Percentiles rank a stretch among this genome's conserved stretches.
These are phyloP conservation scores for Phaffomyces opuntiae DNA, from an alignment of 805 yeast species.

Conservation along the genomic window DNA sequence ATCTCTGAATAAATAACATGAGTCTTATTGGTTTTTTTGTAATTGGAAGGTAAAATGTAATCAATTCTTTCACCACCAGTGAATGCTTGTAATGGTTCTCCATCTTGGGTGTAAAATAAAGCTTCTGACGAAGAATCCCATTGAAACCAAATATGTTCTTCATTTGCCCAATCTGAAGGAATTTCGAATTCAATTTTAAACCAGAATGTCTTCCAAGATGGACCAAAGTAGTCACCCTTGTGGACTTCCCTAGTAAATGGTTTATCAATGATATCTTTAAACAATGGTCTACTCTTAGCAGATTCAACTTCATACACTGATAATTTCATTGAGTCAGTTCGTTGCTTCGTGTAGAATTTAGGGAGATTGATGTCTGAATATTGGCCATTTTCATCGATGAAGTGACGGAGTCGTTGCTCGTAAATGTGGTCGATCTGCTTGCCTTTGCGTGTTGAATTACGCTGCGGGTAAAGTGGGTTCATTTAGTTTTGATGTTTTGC, in stretches of 20 bases:
- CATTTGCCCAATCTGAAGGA: constrained; percentile 44
- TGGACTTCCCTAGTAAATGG: constrained; percentile 45
- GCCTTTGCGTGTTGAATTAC: constrained; percentile 52
- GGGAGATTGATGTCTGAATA: constrained; percentile 71
- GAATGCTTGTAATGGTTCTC: constrained; percentile 73
- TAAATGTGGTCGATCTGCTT: constrained; percentile 73
- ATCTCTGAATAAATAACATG: constrained; percentile 78
- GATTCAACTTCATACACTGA: constrained; percentile 62
- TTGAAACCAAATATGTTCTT: constrained; percentile 50
- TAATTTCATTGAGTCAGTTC: constrained; percentile 38
- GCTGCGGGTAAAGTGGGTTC: constrained; percentile 26
- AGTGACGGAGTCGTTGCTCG: constrained; percentile 67
- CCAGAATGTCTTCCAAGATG: constrained; percentile 98
- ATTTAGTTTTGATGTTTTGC: no score
- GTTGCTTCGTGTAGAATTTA: constrained; percentile 60
- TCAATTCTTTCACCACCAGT: constrained; percentile 79
- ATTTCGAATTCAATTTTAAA: constrained; percentile 61
- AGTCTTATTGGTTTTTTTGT: constrained; percentile 43
- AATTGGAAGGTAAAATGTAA: constrained; percentile 51
- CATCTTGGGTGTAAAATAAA: constrained; percentile 59
- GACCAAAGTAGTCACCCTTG: constrained; percentile 78
- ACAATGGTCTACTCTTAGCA: constrained; percentile 36
- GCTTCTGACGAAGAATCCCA: constrained; percentile 91
- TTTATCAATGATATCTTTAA: constrained; percentile 27
- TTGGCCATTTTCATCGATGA: constrained; percentile 80